Percentiles rank a stretch among this genome's conserved stretches.
phyloP scores from a whole-genome alignment of 2,329 filamentous ascomycete genomes.

The Botrytis byssoidea region DNA sequence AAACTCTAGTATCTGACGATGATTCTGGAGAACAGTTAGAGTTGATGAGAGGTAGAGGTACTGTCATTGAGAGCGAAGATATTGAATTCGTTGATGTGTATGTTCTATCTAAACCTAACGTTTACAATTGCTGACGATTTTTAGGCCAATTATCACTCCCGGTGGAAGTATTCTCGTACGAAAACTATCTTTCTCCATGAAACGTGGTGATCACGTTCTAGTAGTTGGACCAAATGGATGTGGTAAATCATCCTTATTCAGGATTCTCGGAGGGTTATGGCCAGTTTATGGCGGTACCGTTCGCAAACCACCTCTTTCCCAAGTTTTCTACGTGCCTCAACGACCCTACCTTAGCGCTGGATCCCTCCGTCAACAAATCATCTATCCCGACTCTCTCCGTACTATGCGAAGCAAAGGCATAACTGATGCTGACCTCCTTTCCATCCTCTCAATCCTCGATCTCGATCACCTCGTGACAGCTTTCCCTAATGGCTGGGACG shows the following conservation, averaged over 20 bases:
- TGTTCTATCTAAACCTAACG: conserved; percentile 36
- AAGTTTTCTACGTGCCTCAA: conserved; percentile 98
- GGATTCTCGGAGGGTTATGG: conserved; percentile 94
- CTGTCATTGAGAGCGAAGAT: conserved; percentile 75
- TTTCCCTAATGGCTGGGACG: conserved; percentile 79
- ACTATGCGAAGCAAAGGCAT: conserved; percentile 84
- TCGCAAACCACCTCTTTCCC: conserved; percentile 82
- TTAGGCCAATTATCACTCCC: conserved; percentile 84
- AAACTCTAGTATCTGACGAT: conserved; percentile 90
- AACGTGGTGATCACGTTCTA: conserved; percentile 83
- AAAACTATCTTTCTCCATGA: conserved; percentile 82
- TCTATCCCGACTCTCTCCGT: conserved; percentile 86
- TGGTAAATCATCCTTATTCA: conserved; percentile 93
- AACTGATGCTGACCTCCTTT: conserved; percentile 75
- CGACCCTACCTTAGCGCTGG: conserved; percentile 90
- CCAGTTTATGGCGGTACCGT: conserved; percentile 95
- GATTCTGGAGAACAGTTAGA: conserved; percentile 78
- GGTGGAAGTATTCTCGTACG: conserved; percentile 91
- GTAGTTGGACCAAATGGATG: conserved; percentile 95
- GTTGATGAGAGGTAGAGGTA: conserved; percentile 78
- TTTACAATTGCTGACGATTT: conserved; percentile 28
- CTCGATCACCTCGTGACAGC: conserved; percentile 80
- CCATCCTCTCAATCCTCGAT: conserved; percentile 74
- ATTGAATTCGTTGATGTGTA: conserved; percentile 83
- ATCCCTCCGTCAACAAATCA: conserved; percentile 92